These are phyloP conservation scores for Trichosphaerium sp. DNA, from an alignment of 78 protist species.

Conservation along the genomic window DNA sequence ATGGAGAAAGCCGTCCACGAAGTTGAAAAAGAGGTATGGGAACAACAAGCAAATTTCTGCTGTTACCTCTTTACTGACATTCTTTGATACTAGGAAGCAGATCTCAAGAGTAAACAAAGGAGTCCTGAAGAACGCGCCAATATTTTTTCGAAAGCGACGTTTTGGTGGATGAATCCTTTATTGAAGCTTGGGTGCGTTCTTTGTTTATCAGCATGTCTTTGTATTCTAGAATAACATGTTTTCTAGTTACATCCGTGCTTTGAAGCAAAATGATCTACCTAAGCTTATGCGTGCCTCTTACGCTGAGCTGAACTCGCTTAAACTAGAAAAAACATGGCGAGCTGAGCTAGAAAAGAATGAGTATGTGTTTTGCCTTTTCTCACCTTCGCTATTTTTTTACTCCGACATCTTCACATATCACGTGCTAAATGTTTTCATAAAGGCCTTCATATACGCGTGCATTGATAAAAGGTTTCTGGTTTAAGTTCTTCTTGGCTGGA, in stretches of 20 bases:
- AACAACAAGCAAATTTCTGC: too few relatives aligned
- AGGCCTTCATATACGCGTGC: slow-evolving; percentile 46
- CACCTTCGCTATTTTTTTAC: too few relatives aligned
- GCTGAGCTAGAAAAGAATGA: slow-evolving; percentile 18
- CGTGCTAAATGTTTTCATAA: slow-evolving; percentile 1
- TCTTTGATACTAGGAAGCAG: slow-evolving; percentile 2
- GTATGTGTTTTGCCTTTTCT: slow-evolving; percentile 22
- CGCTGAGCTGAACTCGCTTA: slow-evolving; percentile 22
- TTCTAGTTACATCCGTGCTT: too few relatives aligned
- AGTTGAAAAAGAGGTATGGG: too few relatives aligned
- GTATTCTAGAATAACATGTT: too few relatives aligned
- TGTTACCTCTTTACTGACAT: too few relatives aligned
- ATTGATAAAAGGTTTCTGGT: slow-evolving; percentile 24
- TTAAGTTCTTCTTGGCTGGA: slow-evolving; percentile 16
- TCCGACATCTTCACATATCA: too few relatives aligned
- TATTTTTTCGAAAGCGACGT: slow-evolving; percentile 22
- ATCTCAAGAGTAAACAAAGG: slow-evolving; percentile 1
- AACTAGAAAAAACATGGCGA: slow-evolving; percentile 5
- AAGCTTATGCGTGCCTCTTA: slow-evolving; percentile 25
- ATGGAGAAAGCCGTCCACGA: too few relatives aligned
- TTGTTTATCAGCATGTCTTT: too few relatives aligned
- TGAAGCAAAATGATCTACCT: too few relatives aligned
- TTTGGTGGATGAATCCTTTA: slow-evolving; percentile 42
- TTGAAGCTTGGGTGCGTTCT: slow-evolving; percentile 11
- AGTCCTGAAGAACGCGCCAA: slow-evolving; percentile 17